phyloP scores from a whole-genome alignment of 1,139 yeast genomes.

The Candida sp. region DNA sequence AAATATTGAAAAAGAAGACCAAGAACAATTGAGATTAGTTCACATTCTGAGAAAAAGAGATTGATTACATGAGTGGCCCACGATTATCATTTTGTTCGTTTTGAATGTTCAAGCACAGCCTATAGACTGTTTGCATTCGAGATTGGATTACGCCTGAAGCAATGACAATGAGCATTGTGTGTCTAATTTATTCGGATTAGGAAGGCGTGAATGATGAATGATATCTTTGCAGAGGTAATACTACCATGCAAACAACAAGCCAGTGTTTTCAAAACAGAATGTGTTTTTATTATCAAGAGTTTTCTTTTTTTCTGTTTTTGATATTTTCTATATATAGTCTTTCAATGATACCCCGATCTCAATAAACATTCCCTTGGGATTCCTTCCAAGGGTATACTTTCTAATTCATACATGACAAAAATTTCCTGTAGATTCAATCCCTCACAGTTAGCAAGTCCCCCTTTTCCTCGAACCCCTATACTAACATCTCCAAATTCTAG shows the following conservation, averaged over 20 bases:
- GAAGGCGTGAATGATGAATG: not conserved
- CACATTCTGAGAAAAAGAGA: not conserved
- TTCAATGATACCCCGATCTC: not conserved
- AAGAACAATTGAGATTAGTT: not conserved
- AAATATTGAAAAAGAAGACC: constrained; percentile 5
- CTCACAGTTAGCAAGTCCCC: not conserved
- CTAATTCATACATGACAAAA: not conserved
- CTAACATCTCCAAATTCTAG: constrained; percentile 43
- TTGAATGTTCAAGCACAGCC: not conserved
- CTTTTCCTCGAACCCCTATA: constrained; percentile 14
- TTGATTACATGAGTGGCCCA: not conserved
- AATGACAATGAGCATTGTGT: not conserved
- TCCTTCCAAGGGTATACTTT: not conserved
- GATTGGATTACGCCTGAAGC: not conserved
- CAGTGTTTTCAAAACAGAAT: not conserved
- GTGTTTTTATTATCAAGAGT: not conserved
- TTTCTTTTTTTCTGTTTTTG: constrained; percentile 2
- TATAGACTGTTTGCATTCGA: not conserved
- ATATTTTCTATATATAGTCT: constrained; percentile 2
- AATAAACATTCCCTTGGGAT: not conserved
- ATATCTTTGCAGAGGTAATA: too few species aligned
- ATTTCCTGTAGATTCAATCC: constrained; percentile 11
- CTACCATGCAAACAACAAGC: not conserved
- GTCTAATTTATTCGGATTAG: not conserved
- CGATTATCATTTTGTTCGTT: not conserved